Evolutionary conservation across 345 rosid genomes (phyloP).

Genomic region (Citrus glauca): DNA sequence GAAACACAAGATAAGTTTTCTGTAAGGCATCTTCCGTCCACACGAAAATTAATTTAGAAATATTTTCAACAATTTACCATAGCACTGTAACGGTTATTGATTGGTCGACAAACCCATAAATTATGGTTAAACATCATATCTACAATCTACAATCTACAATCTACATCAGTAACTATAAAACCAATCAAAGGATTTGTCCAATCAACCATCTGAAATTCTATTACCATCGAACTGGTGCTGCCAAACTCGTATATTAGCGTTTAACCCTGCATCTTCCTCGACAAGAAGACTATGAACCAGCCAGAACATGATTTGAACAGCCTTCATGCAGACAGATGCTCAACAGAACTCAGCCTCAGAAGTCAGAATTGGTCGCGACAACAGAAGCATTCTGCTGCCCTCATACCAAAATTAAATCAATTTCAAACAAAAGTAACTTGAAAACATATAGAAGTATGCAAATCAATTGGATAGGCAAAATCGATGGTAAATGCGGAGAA

Average conservation of each 20-base stretch:
- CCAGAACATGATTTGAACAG: not conserved
- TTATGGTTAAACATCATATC: not conserved
- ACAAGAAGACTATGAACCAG: not conserved
- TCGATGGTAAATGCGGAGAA: not conserved
- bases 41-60: not conserved
- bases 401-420: not conserved
- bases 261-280: slow-evolving; percentile 3
- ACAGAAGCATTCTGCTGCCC: not conserved
- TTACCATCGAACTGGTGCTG: not conserved
- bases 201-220: not conserved
- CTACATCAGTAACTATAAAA: not conserved
- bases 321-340: slow-evolving; percentile 3
- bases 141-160: not conserved
- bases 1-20: not conserved
- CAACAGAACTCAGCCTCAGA: not conserved
- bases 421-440: not conserved
- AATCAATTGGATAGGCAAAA: not conserved
- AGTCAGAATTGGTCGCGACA: not conserved
- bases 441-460: not conserved
- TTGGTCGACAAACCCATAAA: not conserved
- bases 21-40: not conserved
- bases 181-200: not conserved
- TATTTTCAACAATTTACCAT: not conserved
- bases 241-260: not conserved
- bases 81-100: not conserved